phyloP scores from a whole-genome alignment of 163 green algal genomes.

The Chloromonas sp. region DNA sequence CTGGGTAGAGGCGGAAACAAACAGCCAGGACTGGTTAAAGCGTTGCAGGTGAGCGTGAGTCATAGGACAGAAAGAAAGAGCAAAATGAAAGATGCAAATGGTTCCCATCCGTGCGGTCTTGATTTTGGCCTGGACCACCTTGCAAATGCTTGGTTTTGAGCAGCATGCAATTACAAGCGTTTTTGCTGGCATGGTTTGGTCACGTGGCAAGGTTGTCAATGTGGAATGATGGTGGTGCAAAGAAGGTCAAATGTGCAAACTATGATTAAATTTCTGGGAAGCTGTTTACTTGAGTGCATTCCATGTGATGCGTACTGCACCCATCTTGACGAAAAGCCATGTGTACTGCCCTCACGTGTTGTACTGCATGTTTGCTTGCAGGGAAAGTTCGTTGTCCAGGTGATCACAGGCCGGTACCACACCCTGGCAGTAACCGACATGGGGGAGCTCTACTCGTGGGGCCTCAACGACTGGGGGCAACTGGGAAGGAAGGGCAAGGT shows the following conservation, averaged over 20 bases:
- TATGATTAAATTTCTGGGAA: not conserved
- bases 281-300: not conserved
- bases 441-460: slow-evolving; percentile 45
- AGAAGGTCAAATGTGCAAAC: not conserved
- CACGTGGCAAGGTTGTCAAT: too few relatives aligned
- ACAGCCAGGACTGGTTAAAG: slow-evolving; percentile 8
- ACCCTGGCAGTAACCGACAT: slow-evolving; percentile 34
- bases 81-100: not conserved
- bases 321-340: too few relatives aligned
- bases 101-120: not conserved
- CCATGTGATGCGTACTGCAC: not conserved
- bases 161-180: too few relatives aligned
- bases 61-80: not conserved
- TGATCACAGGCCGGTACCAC: slow-evolving; percentile 47
- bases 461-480: slow-evolving; percentile 60
- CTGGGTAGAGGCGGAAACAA: slow-evolving; percentile 31
- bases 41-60: slow-evolving; percentile 12
- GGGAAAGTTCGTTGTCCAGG: slow-evolving; percentile 27
- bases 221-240: not conserved
- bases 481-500: slow-evolving; percentile 31
- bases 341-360: too few relatives aligned
- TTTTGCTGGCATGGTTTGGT: too few relatives aligned
- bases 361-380: not conserved
- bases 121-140: not conserved
- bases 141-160: not conserved